Percentiles rank a stretch among this genome's conserved stretches.
Evolutionary conservation across 805 yeast genomes (phyloP).

Genomic region (Deakozyma indianensis): DNA sequence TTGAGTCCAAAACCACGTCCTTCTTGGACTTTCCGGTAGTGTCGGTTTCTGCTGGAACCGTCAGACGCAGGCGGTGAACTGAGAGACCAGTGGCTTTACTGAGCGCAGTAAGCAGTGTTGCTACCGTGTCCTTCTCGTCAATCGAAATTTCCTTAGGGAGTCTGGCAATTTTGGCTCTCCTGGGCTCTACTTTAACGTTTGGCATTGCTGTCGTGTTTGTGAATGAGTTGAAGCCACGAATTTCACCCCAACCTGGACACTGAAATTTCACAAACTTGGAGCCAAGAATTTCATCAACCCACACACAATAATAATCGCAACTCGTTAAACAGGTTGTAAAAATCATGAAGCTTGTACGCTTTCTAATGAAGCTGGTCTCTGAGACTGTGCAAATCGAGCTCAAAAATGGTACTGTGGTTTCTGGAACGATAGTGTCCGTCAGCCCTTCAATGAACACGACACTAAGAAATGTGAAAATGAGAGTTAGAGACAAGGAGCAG

Average conservation of each 20-base stretch:
- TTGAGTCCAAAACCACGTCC: slow-evolving; percentile 29
- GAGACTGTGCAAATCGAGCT: slow-evolving; percentile 85
- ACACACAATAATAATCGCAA: too few relatives aligned
- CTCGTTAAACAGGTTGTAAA: too few relatives aligned
- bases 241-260: too few relatives aligned
- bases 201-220: slow-evolving; percentile 4
- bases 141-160: slow-evolving; percentile 17
- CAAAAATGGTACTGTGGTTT: slow-evolving; percentile 77
- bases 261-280: too few relatives aligned
- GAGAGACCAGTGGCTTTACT: slow-evolving; percentile 31
- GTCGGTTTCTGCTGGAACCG: slow-evolving; percentile 21
- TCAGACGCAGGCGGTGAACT: slow-evolving; percentile 39
- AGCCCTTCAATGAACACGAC: slow-evolving; percentile 86
- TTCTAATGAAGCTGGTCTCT: slow-evolving; percentile 69
- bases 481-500: slow-evolving; percentile 57
- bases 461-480: slow-evolving; percentile 65
- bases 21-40: slow-evolving; percentile 23
- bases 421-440: slow-evolving; percentile 74
- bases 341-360: slow-evolving; percentile 25
- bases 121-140: slow-evolving; percentile 26
- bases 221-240: too few relatives aligned
- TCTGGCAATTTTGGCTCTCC: slow-evolving; percentile 13
- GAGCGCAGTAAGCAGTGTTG: slow-evolving; percentile 29
- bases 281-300: too few relatives aligned
- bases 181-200: slow-evolving; percentile 9